phyloP scores from a whole-genome alignment of 164 flowering plant species.

The Chimonanthus salicifolius region DNA sequence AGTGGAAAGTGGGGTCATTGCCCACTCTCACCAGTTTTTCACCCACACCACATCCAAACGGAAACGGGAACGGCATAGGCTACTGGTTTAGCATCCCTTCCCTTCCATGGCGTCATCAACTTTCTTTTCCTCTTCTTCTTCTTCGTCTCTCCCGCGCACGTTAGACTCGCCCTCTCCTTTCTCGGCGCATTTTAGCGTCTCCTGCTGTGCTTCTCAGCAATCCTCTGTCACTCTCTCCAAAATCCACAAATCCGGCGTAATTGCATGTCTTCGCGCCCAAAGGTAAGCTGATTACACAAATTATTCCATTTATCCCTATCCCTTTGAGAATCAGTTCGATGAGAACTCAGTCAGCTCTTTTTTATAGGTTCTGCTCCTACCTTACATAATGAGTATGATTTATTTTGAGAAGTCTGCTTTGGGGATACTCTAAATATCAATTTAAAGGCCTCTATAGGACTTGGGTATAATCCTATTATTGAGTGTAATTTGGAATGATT shows the following conservation, averaged over 20 bases:
- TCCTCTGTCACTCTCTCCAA: slow-evolving; percentile 20
- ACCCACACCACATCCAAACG: not conserved
- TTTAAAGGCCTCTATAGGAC: not conserved
- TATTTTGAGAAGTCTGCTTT: no score
- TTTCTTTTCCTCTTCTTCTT: not conserved
- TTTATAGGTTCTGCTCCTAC: not conserved
- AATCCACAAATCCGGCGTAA: slow-evolving; percentile 46
- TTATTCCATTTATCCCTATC: not conserved
- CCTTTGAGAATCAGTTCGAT: not conserved
- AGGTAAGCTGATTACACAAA: slow-evolving; percentile 24
- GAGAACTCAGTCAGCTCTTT: not conserved
- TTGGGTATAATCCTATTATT: no score
- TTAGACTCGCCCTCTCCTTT: not conserved
- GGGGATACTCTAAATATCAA: no score
- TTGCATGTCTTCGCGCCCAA: slow-evolving; percentile 65
- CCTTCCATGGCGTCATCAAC: not conserved
- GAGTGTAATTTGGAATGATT: no score
- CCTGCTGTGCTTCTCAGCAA: not conserved
- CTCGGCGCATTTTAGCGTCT: not conserved
- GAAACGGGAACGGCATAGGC: no score
- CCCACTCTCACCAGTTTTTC: not conserved
- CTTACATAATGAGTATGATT: not conserved
- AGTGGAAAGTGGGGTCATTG: not conserved
- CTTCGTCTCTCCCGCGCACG: not conserved
- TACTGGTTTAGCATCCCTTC: not conserved